These are phyloP conservation scores for Spergularia azorica DNA, from an alignment of 179 eudicot species.

Conservation along the genomic window DNA sequence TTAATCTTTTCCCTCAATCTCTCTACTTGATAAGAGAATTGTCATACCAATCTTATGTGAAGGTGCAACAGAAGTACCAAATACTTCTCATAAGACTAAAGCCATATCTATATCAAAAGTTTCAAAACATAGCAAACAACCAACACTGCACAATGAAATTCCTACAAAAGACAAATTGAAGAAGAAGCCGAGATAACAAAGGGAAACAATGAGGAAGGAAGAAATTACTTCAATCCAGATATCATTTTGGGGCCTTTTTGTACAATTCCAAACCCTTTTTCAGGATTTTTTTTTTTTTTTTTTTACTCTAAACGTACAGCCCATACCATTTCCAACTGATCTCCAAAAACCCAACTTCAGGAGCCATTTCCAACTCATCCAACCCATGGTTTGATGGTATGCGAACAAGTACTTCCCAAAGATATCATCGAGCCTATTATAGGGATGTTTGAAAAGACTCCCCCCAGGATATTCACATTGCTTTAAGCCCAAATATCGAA, in stretches of 20 bases:
- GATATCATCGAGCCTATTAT: neutral
- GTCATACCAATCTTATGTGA: neutral
- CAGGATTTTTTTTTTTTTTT: neutral
- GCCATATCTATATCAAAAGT: no score
- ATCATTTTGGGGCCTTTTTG: neutral
- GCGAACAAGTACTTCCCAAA: neutral
- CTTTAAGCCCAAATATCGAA: no score
- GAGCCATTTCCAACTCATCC: neutral
- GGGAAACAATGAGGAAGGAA: neutral
- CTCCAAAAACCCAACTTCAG: no score
- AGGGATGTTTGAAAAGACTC: no score
- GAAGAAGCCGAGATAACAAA: neutral
- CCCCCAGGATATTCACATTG: no score
- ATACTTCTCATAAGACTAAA: neutral
- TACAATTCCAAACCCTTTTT: neutral
- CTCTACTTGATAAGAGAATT: no score
- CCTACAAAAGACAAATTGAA: neutral
- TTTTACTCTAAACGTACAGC: no score
- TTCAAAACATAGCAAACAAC: neutral
- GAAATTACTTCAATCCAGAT: neutral
- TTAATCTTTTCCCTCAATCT: neutral
- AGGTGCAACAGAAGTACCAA: neutral
- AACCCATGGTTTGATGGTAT: no score
- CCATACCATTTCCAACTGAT: no score
- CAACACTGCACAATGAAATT: neutral